These are phyloP conservation scores for Termitomyces sp. DNA, from an alignment of 768 basidiomycete genomes.

Conservation along the genomic window DNA sequence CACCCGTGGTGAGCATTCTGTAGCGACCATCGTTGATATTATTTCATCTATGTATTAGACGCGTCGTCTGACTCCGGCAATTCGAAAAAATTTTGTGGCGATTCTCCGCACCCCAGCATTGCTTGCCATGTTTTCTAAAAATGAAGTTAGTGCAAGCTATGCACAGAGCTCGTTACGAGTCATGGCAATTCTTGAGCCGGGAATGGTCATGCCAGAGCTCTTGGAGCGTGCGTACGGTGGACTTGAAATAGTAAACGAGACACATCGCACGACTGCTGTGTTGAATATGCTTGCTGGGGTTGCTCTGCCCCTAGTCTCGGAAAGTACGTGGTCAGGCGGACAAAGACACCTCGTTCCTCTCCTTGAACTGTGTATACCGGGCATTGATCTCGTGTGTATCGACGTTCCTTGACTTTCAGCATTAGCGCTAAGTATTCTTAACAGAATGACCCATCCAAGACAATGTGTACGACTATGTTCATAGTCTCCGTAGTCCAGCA, in stretches of 20 bases:
- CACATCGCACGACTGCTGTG: conserved; percentile 89
- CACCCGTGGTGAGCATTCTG: conserved; percentile 51
- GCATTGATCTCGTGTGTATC: conserved; percentile 74
- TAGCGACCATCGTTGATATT: neutral
- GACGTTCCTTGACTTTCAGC: neutral
- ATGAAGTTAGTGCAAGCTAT: conserved; percentile 72
- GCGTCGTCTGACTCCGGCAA: conserved; percentile 72
- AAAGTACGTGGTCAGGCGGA: conserved; percentile 77
- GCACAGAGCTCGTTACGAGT: conserved; percentile 76
- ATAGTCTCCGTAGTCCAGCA: conserved; percentile 69
- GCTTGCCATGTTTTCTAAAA: conserved; percentile 89
- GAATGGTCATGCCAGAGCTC: conserved; percentile 83
- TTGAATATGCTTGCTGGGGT: conserved; percentile 79
- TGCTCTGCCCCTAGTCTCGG: conserved; percentile 68
- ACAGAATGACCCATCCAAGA: conserved; percentile 79
- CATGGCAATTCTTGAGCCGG: conserved; percentile 77
- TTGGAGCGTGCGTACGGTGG: conserved; percentile 89
- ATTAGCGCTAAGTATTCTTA: neutral
- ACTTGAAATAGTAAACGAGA: conserved; percentile 92
- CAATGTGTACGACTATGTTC: conserved; percentile 74
- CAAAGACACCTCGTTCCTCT: conserved; percentile 86
- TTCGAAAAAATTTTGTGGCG: conserved; percentile 78
- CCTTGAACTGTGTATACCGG: conserved; percentile 84
- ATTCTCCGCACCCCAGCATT: conserved; percentile 83
- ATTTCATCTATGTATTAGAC: conserved; percentile 31